Evolutionary conservation across 352 stramenopile species (phyloP).

Genomic region (Plasmopara viticola): DNA sequence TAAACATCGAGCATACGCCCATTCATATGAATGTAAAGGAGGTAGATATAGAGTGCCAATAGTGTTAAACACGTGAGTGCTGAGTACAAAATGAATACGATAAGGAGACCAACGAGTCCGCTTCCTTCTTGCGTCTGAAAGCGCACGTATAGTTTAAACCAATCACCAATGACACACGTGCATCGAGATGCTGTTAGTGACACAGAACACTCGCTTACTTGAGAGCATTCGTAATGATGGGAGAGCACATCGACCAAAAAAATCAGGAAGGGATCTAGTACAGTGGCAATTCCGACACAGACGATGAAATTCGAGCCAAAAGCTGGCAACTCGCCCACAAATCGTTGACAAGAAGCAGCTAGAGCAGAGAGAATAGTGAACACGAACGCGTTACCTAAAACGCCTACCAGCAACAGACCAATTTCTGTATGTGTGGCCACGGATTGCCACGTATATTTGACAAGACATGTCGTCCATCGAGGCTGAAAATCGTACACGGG

Average conservation of each 20-base stretch:
- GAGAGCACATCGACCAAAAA: slow-evolving; percentile 66
- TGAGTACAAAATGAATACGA: slow-evolving; percentile 73
- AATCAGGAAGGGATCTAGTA: slow-evolving; percentile 81
- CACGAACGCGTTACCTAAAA: slow-evolving; percentile 45
- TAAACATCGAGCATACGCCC: slow-evolving; percentile 87
- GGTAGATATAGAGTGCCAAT: slow-evolving; percentile 63
- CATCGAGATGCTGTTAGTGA: slow-evolving; percentile 37
- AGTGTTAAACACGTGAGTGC: slow-evolving; percentile 51
- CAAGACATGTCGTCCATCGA: slow-evolving; percentile 50
- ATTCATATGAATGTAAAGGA: slow-evolving; percentile 87
- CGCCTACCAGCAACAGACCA: slow-evolving; percentile 51
- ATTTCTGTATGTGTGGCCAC: slow-evolving; percentile 63
- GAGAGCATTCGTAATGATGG: slow-evolving; percentile 73
- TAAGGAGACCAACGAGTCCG: slow-evolving; percentile 69
- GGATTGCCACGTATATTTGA: slow-evolving; percentile 82
- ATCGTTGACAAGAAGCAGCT: slow-evolving; percentile 32
- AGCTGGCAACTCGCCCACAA: slow-evolving; percentile 62
- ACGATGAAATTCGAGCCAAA: slow-evolving; percentile 74
- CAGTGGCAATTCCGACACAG: slow-evolving; percentile 60
- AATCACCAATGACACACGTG: slow-evolving; percentile 77
- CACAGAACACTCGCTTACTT: slow-evolving; percentile 30
- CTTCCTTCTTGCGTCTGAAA: slow-evolving; percentile 68
- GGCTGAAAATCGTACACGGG: slow-evolving; percentile 79
- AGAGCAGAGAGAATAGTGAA: slow-evolving; percentile 42
- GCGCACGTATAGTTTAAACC: slow-evolving; percentile 84